A percentile compares a stretch with the other conserved stretches of the same genome.
Conservation (phyloP, 495 filamentous ascomycete species). For the Aspergillus incahuasiensis region DNA sequence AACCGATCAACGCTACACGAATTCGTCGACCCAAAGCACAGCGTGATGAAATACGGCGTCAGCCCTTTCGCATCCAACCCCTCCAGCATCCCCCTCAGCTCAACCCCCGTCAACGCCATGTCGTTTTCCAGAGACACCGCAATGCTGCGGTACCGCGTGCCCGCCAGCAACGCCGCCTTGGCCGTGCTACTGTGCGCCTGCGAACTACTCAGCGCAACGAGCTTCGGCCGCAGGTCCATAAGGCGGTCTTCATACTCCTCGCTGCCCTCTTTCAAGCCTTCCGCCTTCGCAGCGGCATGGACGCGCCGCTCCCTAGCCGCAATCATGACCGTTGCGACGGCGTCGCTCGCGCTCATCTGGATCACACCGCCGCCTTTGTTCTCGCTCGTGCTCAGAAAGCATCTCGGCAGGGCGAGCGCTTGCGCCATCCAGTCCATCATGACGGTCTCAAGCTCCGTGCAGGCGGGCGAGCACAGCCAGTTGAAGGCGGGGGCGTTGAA, state of each 20-base stretch:
- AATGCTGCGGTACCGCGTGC: slow-evolving; percentile 69
- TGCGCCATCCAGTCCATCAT: slow-evolving; percentile 89
- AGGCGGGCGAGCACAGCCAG: slow-evolving; percentile 91
- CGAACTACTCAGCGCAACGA: slow-evolving; percentile 79
- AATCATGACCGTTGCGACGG: slow-evolving; percentile 80
- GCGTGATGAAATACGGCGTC: slow-evolving; percentile 79
- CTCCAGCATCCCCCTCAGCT: slow-evolving; percentile 56
- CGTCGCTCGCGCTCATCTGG: slow-evolving; percentile 89
- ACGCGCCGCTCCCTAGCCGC: slow-evolving; percentile 79
- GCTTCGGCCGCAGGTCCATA: slow-evolving; percentile 58
- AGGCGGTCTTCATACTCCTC: slow-evolving; percentile 51
- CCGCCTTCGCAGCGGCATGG: slow-evolving; percentile 46
- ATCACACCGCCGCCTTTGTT: slow-evolving; percentile 85
- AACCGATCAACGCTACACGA: slow-evolving; percentile 86
- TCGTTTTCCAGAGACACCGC: slow-evolving; percentile 55
- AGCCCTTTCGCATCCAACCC: slow-evolving; percentile 60
- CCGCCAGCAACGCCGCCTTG: slow-evolving; percentile 83
- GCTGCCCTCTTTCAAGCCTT: slow-evolving; percentile 47
- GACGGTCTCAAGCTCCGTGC: slow-evolving; percentile 94
- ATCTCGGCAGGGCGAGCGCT: slow-evolving; percentile 64
- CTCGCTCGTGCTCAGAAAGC: slow-evolving; percentile 70
- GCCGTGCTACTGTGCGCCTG: slow-evolving; percentile 78
- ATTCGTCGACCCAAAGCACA: slow-evolving; percentile 83
- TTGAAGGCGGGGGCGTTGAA: slow-evolving; percentile 93
- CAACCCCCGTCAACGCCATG: slow-evolving; percentile 65